Base-by-base conservation (phyloP, 352 stramenopile genomes). In the Pythium folliculosum region DNA sequence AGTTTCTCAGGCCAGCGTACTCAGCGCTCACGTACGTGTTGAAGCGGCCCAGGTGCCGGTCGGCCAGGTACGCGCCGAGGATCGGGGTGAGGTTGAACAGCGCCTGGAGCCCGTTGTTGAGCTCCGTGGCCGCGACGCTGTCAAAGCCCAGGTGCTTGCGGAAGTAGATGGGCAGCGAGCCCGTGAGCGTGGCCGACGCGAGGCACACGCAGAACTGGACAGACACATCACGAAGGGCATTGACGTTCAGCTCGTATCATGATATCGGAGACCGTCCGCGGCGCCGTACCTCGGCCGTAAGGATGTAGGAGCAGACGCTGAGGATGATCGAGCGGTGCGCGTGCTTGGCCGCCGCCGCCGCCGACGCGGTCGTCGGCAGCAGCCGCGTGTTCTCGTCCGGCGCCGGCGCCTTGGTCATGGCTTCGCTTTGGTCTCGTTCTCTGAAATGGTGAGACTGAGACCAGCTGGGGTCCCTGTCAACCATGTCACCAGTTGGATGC, bases 131-230 rank as follows among this genome's bases (percentile, higher is more conserved):
- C 25, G 93, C 73, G 62, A 94, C 88, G 32, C 73, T 92, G 71
- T 75, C 85, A 22, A 94, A 74, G 13, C 85, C 84, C 58, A 94
- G 60, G 71, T 94, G 82, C 63, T 91, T 92, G 73, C 89, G 88
- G 72, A 96, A 96, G 73, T 94, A 96, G 67, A 96, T 94, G 2
- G 84, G 83, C 55, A 96, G 69, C 48, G 88, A 94, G 6, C 86
- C 88, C 12, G 88, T 92, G 25, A 96, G 80, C 5, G 84, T 88
- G 52, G 92, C 92, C 61, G 92, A 93, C 27, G 86, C 86, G 61
- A 96, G 63, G 21, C 88, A 86, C 59, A 94, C 84, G 45, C 88
- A 96, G 71, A 96, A 91, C 79, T 89, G 71, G 21, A 23, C 44
- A 10, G 5, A 47, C 30, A 60, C 2, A 57, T 35, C 30, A 40